These are phyloP conservation scores for Cudoniella acicularis DNA, from an alignment of 495 filamentous ascomycete genomes.

Conservation along the genomic window DNA sequence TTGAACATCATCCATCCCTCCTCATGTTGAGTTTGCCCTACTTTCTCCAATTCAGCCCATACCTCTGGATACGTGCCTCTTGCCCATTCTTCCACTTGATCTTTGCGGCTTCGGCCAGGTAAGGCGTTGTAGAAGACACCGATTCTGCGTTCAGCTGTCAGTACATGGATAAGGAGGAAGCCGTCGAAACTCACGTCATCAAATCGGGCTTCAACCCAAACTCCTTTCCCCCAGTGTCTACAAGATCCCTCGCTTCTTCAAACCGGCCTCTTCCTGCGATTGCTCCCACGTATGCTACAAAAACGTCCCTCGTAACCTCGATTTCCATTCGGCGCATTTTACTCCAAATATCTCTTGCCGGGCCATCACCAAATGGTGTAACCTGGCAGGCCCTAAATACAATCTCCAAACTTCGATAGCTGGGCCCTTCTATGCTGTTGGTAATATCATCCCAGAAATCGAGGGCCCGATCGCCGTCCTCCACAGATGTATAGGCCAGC, in stretches of 20 bases:
- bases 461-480: slow-evolving; percentile 57
- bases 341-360: slow-evolving; percentile 70
- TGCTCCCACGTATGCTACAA: slow-evolving; percentile 68
- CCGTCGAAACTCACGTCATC: slow-evolving; percentile 60
- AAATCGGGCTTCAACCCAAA: slow-evolving; percentile 60
- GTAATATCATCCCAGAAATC: slow-evolving; percentile 80
- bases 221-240: slow-evolving; percentile 61
- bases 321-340: slow-evolving; percentile 73
- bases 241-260: slow-evolving; percentile 57
- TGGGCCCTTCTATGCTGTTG: slow-evolving; percentile 74
- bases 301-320: slow-evolving; percentile 66
- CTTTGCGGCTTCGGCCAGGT: slow-evolving; percentile 53
- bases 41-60: slow-evolving; percentile 61
- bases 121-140: slow-evolving; percentile 71
- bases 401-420: slow-evolving; percentile 69
- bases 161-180: neutral
- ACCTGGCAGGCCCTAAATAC: slow-evolving; percentile 74
- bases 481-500: slow-evolving; percentile 73
- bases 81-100: slow-evolving; percentile 70
- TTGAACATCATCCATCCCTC: slow-evolving; percentile 29
- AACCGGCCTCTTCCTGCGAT: slow-evolving; percentile 66
- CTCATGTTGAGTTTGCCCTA: slow-evolving; percentile 35
- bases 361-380: slow-evolving; percentile 53
- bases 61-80: slow-evolving; percentile 57
- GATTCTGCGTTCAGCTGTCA: slow-evolving; percentile 42